phyloP scores from a whole-genome alignment of 768 basidiomycete species.

The Amanita polypyramis region DNA sequence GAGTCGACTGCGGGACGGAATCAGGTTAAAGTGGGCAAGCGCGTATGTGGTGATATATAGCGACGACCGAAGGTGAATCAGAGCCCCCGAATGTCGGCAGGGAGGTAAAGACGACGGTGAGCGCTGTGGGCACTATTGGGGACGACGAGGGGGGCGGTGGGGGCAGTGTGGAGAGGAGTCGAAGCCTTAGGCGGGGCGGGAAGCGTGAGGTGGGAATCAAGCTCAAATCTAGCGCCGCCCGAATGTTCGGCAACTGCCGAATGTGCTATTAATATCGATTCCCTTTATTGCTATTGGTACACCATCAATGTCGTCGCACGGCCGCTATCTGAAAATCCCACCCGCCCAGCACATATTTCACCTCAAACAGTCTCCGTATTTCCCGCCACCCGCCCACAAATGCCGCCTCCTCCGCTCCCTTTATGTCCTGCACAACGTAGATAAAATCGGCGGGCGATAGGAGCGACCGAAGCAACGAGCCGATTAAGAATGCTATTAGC shows the following conservation, averaged over 20 bases:
- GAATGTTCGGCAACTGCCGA: slow-evolving; percentile 20
- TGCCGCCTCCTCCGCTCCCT: slow-evolving; percentile 39
- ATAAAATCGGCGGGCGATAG: slow-evolving; percentile 89
- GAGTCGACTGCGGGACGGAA: not conserved
- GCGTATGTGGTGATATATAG: slow-evolving; percentile 6
- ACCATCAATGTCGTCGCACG: slow-evolving; percentile 55
- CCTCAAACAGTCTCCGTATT: slow-evolving; percentile 69
- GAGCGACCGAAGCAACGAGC: slow-evolving; percentile 81
- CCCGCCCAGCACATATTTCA: slow-evolving; percentile 72
- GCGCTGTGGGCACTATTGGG: slow-evolving; percentile 13
- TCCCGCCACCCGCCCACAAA: slow-evolving; percentile 65
- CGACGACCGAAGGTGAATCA: slow-evolving; percentile 6
- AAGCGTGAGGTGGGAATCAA: slow-evolving; percentile 17
- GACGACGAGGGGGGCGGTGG: slow-evolving; percentile 13
- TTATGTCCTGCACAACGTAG: slow-evolving; percentile 54
- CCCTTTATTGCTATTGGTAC: not conserved
- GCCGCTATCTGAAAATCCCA: slow-evolving; percentile 87
- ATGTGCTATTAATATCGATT: slow-evolving; percentile 10
- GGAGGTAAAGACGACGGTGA: not conserved
- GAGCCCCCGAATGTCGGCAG: slow-evolving; percentile 7
- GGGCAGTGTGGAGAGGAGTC: slow-evolving; percentile 12
- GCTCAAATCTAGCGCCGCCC: slow-evolving; percentile 24
- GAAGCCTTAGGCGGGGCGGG: slow-evolving; percentile 12
- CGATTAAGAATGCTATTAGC: slow-evolving; percentile 84
- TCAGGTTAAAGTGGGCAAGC: slow-evolving; percentile 3